Conservation (phyloP, 345 rosid genomes). For the Brassica nigra region DNA sequence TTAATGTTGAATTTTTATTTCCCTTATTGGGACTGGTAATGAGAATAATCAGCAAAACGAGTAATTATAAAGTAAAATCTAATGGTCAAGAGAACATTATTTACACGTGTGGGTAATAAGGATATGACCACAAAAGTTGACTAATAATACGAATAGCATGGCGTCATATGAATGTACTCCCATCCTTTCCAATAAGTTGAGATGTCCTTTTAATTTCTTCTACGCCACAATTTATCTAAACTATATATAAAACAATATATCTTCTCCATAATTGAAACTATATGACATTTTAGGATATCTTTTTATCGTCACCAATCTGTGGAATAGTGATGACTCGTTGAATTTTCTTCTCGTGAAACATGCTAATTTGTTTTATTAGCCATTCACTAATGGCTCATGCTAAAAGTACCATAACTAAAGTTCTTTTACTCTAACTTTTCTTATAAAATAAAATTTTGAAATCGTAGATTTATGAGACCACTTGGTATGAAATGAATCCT, state of each 20-base stretch:
- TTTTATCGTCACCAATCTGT: not conserved
- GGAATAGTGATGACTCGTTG: not conserved
- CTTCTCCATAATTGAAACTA: not conserved
- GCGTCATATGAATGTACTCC: slow-evolving; percentile 2
- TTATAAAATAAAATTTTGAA: not conserved
- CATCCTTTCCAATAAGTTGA: slow-evolving; percentile 25
- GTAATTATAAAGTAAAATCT: not conserved
- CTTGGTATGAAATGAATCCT: not conserved
- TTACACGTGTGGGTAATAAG: slow-evolving; percentile 31
- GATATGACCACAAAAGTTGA: slow-evolving; percentile 24
- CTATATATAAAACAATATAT: not conserved
- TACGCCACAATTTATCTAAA: slow-evolving; percentile 23
- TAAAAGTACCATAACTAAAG: not conserved
- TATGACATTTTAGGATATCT: not conserved
- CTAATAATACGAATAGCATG: slow-evolving; percentile 12
- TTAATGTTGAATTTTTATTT: slow-evolving; percentile 12
- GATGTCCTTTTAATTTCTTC: slow-evolving; percentile 28
- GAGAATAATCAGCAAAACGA: not conserved
- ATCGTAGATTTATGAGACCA: slow-evolving; percentile 5
- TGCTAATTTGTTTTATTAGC: not conserved
- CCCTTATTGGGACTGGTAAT: slow-evolving; percentile 3
- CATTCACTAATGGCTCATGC: not conserved
- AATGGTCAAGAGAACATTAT: slow-evolving; percentile 10
- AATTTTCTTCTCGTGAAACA: not conserved
- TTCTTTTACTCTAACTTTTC: not conserved